phyloP scores from a whole-genome alignment of 2,329 filamentous ascomycete species.

The Chrysosporium queenslandicum region DNA sequence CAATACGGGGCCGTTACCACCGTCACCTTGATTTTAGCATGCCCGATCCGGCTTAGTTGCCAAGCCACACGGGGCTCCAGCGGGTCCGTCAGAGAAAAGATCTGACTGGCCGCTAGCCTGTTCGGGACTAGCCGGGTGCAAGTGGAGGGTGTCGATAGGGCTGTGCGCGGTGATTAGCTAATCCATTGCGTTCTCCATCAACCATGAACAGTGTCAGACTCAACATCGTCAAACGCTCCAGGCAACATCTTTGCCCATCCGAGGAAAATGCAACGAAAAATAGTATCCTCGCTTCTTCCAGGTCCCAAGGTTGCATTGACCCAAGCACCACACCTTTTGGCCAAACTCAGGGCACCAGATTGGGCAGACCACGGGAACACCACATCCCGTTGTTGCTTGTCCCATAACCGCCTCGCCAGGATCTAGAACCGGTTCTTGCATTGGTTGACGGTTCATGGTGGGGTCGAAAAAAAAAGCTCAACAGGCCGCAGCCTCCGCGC shows the following conservation, averaged over 20 bases:
- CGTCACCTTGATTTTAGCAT: neutral
- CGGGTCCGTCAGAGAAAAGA: neutral
- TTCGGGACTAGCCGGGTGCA: neutral
- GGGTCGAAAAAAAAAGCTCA: neutral
- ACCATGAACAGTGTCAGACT: neutral
- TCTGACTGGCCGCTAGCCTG: neutral
- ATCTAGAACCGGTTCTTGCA: neutral
- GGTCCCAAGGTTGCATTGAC: too few species aligned
- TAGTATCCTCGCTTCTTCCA: too few species aligned
- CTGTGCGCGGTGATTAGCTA: constrained; percentile 2
- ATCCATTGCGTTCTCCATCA: neutral
- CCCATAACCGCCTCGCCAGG: too few species aligned
- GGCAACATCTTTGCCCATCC: constrained; percentile 3
- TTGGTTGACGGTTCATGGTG: neutral
- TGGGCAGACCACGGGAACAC: too few species aligned
- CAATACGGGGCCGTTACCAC: neutral
- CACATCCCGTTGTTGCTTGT: too few species aligned
- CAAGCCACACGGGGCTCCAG: neutral
- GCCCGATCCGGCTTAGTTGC: constrained; percentile 5
- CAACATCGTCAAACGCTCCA: constrained; percentile 4
- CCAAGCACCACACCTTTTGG: too few species aligned
- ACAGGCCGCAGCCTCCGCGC: too few species aligned
- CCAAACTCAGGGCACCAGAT: too few species aligned
- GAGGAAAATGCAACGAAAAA: neutral
- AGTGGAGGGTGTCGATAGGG: neutral